Evolutionary conservation across 2,329 filamentous ascomycete species (phyloP), one percentile per base, ranked within the genome.

Genomic region (Chalaropsis ovoidea): DNA sequence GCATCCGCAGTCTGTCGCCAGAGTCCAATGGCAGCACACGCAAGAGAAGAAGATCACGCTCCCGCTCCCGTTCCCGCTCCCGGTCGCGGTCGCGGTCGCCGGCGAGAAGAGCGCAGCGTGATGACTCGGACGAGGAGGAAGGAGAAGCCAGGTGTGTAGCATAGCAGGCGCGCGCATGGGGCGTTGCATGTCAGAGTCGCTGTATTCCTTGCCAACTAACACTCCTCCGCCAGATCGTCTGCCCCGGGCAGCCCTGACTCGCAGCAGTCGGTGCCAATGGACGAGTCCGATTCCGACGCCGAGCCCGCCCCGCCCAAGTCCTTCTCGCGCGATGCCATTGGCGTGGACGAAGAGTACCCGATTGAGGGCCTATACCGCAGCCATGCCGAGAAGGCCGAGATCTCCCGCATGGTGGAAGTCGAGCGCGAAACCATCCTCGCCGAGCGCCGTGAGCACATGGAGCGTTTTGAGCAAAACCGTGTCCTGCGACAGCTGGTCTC

Each of bases 401-500:
- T 99, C 68, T 86, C 94, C 82, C 83, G 81, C 66, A 85, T 96
- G 82, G 87, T 91, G 39, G 92, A 97, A 77, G 86, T 97, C 63
- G 86, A 95, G 73, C 88, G 93, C 69, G 94, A 99, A 75, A 85
- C 90, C 73, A 86, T 96, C 56, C 82, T 99, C 6, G 93, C 91
- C 22, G 89, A 95, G 70, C 90, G 94, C 69, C 87, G 88, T 43
- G 85, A 90, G 71, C 86, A 94, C 74, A 86, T 92, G 67, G 89
- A 94, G 72, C 86, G 86, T 63, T 86, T 89, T 70, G 84, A 88
- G 67, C 93, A 96, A 76, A 90, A 94, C 72, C 82, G 86, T 61
- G 85, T 92, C 69, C 82, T 96, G 62, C 89, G 88, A 68, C 87
- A 88, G 71, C 85, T 95, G 68, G 82, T 95, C 60, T 83, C 74